These are phyloP conservation scores for Xylaria bambusicola DNA, from an alignment of 495 filamentous ascomycete genomes.

Conservation along the genomic window DNA sequence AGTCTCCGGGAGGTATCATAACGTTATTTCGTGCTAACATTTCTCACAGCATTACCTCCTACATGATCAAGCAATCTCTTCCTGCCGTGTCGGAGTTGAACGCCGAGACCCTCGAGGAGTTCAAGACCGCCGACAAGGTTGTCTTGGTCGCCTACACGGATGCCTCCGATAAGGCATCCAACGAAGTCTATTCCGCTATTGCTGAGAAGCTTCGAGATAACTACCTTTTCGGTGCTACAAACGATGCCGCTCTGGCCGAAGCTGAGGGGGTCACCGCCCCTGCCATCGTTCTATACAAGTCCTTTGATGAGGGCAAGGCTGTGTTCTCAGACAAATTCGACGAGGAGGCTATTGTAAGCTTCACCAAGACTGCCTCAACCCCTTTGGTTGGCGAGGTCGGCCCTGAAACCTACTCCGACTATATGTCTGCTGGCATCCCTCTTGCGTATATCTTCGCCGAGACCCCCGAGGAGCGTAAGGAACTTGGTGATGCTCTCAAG, in stretches of 20 bases:
- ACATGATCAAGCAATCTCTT: constrained; percentile 98
- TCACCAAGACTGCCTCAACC: constrained; percentile 81
- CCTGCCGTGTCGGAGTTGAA: constrained; percentile 84
- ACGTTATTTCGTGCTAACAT: constrained; percentile 32
- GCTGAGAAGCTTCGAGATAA: constrained; percentile 85
- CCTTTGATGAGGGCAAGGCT: constrained; percentile 95
- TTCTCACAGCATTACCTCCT: constrained; percentile 78
- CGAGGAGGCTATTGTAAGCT: constrained; percentile 72
- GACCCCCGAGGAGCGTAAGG: constrained; percentile 82
- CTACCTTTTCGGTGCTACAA: constrained; percentile 88
- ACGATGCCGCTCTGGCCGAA: constrained; percentile 81
- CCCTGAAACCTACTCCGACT: constrained; percentile 94
- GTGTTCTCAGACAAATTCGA: constrained; percentile 79
- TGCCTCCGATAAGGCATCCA: constrained; percentile 80
- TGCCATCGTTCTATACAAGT: constrained; percentile 92
- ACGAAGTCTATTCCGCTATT: constrained; percentile 74
- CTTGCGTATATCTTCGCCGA: constrained; percentile 98
- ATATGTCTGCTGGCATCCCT: constrained; percentile 93
- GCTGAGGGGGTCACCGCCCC: constrained; percentile 85
- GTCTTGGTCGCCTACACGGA: constrained; percentile 88
- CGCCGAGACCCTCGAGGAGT: constrained; percentile 82
- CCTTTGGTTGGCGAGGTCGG: constrained; percentile 96
- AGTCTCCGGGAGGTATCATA: constrained; percentile 38
- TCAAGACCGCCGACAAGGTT: constrained; percentile 98
- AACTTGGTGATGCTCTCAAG: constrained; percentile 66